These are phyloP conservation scores for Ambrosia trifida DNA, from an alignment of 129 eudicot genomes.

Conservation along the genomic window DNA sequence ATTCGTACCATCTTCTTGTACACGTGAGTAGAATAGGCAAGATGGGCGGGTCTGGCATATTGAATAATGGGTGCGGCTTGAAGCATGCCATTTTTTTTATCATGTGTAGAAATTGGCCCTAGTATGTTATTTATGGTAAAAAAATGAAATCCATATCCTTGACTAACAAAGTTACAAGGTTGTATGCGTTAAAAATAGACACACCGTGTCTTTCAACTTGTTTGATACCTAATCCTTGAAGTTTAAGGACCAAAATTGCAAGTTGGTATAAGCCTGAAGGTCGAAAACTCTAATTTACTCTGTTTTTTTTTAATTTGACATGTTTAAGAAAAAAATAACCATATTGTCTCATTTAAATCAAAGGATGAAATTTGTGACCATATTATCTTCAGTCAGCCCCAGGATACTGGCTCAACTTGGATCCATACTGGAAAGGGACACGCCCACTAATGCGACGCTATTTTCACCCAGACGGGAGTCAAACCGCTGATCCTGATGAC, in stretches of 20 bases:
- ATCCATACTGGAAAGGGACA: slow-evolving; percentile 69
- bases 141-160: too few species aligned
- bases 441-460: slow-evolving; percentile 64
- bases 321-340: background rate
- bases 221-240: too few species aligned
- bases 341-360: background rate
- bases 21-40: background rate
- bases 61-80: too few species aligned
- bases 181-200: too few species aligned
- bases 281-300: too few species aligned
- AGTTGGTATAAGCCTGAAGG: too few species aligned
- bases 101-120: too few species aligned
- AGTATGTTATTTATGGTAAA: too few species aligned
- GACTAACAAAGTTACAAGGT: background rate
- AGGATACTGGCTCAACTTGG: slow-evolving; percentile 61
- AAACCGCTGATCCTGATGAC: slow-evolving; percentile 72
- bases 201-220: too few species aligned
- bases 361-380: background rate
- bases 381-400: slow-evolving; percentile 55
- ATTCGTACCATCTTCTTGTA: background rate
- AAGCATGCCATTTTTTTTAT: too few species aligned
- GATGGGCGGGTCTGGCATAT: too few species aligned
- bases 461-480: slow-evolving; percentile 80
- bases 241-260: too few species aligned
- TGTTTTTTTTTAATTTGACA: background rate